Base-by-base conservation (phyloP, 2,329 filamentous ascomycete genomes). In the Diaporthe citrichinensis region DNA sequence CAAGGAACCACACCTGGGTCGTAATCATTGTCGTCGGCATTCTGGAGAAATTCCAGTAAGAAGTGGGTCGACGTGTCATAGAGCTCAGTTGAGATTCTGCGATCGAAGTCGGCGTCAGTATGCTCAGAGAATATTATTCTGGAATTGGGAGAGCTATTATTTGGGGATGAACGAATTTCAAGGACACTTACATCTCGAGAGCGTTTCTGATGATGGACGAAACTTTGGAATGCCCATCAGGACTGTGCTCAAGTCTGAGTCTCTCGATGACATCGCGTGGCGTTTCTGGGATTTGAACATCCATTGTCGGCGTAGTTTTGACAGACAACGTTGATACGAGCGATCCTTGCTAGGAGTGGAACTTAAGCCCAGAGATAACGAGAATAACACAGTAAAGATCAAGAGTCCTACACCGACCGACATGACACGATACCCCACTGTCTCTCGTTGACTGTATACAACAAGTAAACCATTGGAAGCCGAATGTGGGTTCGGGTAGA, bases 1-100 rank as follows among this genome's bases (percentile, higher is more conserved):
- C 55, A 20, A 28, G 71, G 57, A 12, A 28, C 23, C 2, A 46
- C 36, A 3, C 23, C 58, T 9, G 34, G 58, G 44, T 25, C 34
- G 74, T 83, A 85, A 15, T 39, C 75, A 77, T 84, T 84, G 77
- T 84, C 84, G 72, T 85, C 84, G 4, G 83, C 84, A 77, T 85
- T 85, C 71, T 85, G 84, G 36, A 85, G 80, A 7, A 85, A 77
- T 69, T 85, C 84, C 20, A 82, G 79, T 5, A 85, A 75, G 76
- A 84, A 85, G 72, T 82, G 82, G 10, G 82, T 81, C 8, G 78
- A 76, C 36, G 78, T 80, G 49, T 77, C 76, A 72, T 85, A 83
- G 9, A 84, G 78, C 59, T 83, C 55, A 9, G 55, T 31, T 23
- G 55, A 58, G 17, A 58, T 28, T 34, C 55, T 58, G 20, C 4